Evolutionary conservation across 2,329 filamentous ascomycete species (phyloP).

Genomic region (Ceratocystis cacaofunesta): DNA sequence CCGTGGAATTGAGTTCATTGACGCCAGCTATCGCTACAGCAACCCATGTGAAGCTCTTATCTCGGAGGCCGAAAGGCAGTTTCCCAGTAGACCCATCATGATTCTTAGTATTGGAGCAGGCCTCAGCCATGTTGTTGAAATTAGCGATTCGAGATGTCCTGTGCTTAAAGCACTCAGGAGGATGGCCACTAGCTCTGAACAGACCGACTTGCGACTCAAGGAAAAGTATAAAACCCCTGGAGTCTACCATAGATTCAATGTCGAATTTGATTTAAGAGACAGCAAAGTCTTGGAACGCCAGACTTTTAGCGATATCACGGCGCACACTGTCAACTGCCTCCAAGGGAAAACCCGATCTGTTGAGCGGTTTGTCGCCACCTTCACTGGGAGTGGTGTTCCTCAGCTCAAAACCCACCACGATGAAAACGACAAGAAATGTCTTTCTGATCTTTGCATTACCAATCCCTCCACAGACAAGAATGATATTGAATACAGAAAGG

Average conservation of each 20-base stretch:
- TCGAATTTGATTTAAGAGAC: conserved; percentile 21
- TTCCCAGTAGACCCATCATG: conserved; percentile 17
- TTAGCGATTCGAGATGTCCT: conserved; percentile 12
- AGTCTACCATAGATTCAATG: conserved; percentile 22
- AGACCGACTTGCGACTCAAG: background rate
- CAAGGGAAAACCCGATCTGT: background rate
- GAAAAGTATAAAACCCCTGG: conserved; percentile 17
- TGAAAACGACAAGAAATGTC: too few relatives aligned
- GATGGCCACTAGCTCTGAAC: background rate
- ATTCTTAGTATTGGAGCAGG: conserved; percentile 23
- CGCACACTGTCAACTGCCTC: conserved; percentile 20
- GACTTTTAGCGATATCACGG: conserved; percentile 18
- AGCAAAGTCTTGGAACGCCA: conserved; percentile 21
- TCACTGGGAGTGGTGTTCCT: too few relatives aligned
- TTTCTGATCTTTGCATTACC: too few relatives aligned
- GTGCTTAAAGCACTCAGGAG: background rate
- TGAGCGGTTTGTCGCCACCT: background rate
- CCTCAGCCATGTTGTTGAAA: conserved; percentile 18
- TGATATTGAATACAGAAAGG: too few relatives aligned
- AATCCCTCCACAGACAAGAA: too few relatives aligned
- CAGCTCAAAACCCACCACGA: too few relatives aligned
- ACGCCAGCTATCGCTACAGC: conserved; percentile 16
- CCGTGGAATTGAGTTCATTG: too few relatives aligned
- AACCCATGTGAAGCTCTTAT: conserved; percentile 24
- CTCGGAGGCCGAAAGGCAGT: conserved; percentile 21